Evolutionary conservation across 345 rosid genomes (phyloP), one percentile per base, ranked within the genome.

Genomic region (Camelina hispida): DNA sequence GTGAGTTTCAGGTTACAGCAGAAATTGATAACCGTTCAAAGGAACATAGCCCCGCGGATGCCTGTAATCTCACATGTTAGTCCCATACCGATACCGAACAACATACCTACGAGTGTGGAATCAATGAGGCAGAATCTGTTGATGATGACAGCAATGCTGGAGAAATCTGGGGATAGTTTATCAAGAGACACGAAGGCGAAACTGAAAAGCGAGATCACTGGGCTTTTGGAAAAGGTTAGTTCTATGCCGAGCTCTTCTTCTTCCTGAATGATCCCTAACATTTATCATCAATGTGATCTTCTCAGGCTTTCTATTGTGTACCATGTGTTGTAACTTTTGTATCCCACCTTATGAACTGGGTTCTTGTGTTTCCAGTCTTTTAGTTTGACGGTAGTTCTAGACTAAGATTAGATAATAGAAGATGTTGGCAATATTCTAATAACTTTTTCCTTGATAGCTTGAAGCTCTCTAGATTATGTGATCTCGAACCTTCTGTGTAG

Each of bases 81-180:
- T 68, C 82, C 81, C 58, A 42, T 63, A 68, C 76, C 66, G 67
- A 43, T 50, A 22, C 78, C 69, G 16, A 68, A 76, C 6, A 82
- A 81, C 50, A 70, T 79, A 22, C 95, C 91, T 7, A 88, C 87
- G 9, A 68, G 64, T 51, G 76, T 94, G 57, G 89, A 94, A 69
- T 71, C 86, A 20, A 94, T 94, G 71, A 84, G 83, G 83, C 84
- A 87, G 76, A 91, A 94, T 81, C 86, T 94, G 54, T 89, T 87
- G 87, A 90, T 86, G 88, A 91, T 94, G 97, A 91, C 93, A 13
- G 78, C 86, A 42, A 90, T 89, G 97, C 84, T 94, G 78, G 85
- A 87, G 83, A 81, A 88, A 64, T 84, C 96, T 0, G 98, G 98
- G 43, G 86, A 94, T 78, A 80, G 81, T 78, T 85, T 91, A 65